Percentiles rank a stretch among this genome's conserved stretches.
Conservation (phyloP, 192 early-diverging fungal species). For the Podila verticillata region DNA sequence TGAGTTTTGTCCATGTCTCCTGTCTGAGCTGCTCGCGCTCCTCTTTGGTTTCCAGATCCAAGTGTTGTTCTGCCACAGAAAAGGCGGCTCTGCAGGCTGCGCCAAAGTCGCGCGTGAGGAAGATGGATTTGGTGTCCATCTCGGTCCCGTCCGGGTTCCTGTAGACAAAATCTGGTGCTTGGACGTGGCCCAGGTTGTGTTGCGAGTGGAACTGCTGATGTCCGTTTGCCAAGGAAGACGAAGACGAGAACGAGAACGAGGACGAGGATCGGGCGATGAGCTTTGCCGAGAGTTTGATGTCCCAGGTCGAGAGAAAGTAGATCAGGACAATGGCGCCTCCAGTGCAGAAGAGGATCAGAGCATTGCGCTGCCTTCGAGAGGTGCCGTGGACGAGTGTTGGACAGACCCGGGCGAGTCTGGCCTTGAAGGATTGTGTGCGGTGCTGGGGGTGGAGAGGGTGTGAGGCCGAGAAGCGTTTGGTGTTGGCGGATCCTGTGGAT, state of each 20-base stretch:
- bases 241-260: constrained; percentile 8
- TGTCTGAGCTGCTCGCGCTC: constrained; percentile 16
- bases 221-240: background rate
- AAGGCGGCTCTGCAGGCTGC: constrained; percentile 13
- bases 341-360: constrained; percentile 22
- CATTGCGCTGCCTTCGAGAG: constrained; percentile 19
- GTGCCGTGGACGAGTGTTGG: constrained; percentile 25
- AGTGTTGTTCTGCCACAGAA: background rate
- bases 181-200: background rate
- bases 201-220: background rate
- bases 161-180: constrained; percentile 10
- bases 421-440: constrained; percentile 35
- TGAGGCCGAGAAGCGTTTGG: background rate
- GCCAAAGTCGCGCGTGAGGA: constrained; percentile 43
- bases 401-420: constrained; percentile 17
- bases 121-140: constrained; percentile 34
- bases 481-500: background rate
- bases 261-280: constrained; percentile 5
- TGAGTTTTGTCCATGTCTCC: constrained; percentile 6
- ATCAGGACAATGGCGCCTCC: constrained; percentile 32
- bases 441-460: constrained; percentile 25
- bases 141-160: constrained; percentile 39
- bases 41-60: constrained; percentile 7
- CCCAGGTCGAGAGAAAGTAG: constrained; percentile 22
- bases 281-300: constrained; percentile 22